phyloP scores from a whole-genome alignment of 768 basidiomycete species.

The Hygrophoropsis aurantiaca region DNA sequence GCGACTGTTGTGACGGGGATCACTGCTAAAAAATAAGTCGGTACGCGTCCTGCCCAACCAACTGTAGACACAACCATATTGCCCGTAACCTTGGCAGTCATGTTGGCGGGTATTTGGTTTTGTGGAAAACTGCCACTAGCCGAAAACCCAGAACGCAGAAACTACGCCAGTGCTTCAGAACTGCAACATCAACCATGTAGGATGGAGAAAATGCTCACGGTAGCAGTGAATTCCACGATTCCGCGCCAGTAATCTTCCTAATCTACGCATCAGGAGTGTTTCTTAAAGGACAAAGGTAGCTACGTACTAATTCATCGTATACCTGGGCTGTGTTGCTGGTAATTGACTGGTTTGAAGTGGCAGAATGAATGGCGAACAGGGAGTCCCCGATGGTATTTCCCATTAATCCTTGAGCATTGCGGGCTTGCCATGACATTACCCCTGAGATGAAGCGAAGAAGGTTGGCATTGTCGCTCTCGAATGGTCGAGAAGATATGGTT shows the following conservation, averaged over 20 bases:
- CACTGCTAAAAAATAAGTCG: conserved; percentile 4
- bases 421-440: neutral
- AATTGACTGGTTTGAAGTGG: neutral
- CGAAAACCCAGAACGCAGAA: conserved; percentile 4
- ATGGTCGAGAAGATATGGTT: neutral
- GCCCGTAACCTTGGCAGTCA: neutral
- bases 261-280: too few species aligned
- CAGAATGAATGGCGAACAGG: conserved; percentile 11
- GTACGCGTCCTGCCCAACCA: conserved; percentile 1
- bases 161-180: neutral
- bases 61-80: conserved; percentile 3
- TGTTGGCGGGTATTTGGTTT: neutral
- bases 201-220: neutral
- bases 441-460: neutral
- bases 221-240: conserved; percentile 6
- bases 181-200: too few species aligned
- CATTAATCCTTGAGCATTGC: neutral
- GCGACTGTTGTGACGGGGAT: neutral
- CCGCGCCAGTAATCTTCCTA: conserved; percentile 9
- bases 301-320: neutral
- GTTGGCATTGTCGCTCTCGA: neutral
- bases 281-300: too few species aligned
- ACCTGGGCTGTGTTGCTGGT: neutral
- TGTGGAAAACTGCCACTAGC: neutral
- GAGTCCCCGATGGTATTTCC: neutral